A percentile compares a stretch with the other conserved stretches of the same genome.
Evolutionary conservation across 2,329 filamentous ascomycete genomes (phyloP).

Genomic region (Aureobasidium uvarum): DNA sequence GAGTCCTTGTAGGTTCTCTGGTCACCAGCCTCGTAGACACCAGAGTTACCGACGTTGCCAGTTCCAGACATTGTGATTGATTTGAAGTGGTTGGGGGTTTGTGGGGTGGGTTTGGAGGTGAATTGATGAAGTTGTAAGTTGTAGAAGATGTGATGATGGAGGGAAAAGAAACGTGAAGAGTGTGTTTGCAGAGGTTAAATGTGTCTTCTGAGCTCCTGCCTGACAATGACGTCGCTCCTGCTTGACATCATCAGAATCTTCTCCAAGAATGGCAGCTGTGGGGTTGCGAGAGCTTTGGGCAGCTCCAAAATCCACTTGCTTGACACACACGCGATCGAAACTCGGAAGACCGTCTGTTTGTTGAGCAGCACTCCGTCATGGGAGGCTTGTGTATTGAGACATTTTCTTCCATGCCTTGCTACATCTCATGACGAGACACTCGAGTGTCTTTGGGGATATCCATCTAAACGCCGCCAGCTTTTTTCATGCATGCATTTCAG

Average conservation of each 20-base stretch:
- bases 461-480: slow-evolving; percentile 23
- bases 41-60: slow-evolving; percentile 62
- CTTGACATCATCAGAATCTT: slow-evolving; percentile 10
- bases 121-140: slow-evolving; percentile 21
- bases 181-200: slow-evolving; percentile 24
- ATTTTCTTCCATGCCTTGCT: slow-evolving; percentile 5
- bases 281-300: slow-evolving; percentile 19
- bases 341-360: slow-evolving; percentile 6
- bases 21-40: slow-evolving; percentile 73
- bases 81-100: slow-evolving; percentile 7
- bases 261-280: slow-evolving; percentile 17
- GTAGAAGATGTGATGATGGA: slow-evolving; percentile 22
- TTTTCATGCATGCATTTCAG: slow-evolving; percentile 24
- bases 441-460: slow-evolving; percentile 7
- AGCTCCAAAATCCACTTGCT: slow-evolving; percentile 22
- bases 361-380: slow-evolving; percentile 26
- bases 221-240: slow-evolving; percentile 1
- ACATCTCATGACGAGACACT: slow-evolving; percentile 15
- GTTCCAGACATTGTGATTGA: slow-evolving; percentile 49
- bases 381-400: slow-evolving; percentile 5
- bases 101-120: slow-evolving; percentile 2
- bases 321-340: slow-evolving; percentile 21
- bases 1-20: slow-evolving; percentile 59
- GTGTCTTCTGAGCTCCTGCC: slow-evolving; percentile 6
- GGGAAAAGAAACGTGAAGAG: slow-evolving; percentile 19